Base-by-base conservation (phyloP, 768 basidiomycete genomes). In the Podaxis sp. region DNA sequence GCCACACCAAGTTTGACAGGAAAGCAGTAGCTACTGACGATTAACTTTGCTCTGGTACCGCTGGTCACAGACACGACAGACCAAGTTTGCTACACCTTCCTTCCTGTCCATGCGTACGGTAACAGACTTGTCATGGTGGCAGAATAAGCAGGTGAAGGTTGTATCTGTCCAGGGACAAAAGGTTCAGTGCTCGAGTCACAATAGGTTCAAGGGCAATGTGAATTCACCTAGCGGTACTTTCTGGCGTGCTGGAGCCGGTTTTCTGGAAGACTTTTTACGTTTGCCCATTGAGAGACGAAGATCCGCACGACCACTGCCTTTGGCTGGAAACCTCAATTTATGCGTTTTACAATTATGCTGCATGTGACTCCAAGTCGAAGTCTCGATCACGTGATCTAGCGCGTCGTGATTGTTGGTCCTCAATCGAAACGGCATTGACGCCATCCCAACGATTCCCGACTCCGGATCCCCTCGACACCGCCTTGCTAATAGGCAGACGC, bases 101-200 rank as follows among this genome's bases (percentile, higher is more conserved):
- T 94, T 95, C 71, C 90, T 82, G 76, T 95, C 93, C 58, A 95
- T 77, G 69, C 91, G 82, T 38, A 95, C 91, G 13, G 88, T 90
- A 54, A 95, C 91, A 22, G 93, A 91, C 72, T 90, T 91, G 73
- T 95, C 91, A 73, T 95, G 93, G 76, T 95, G 88, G 72, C 93
- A 95, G 75, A 92, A 95, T 13, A 95, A 77, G 73, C 93, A 95
- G 28, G 91, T 91, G 73, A 95, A 95, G 38, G 86, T 82, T 10
- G 88, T 90, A 69, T 94, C 93, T 95, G 73, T 30, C 59, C 28
- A 56, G 37, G 51, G 41, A 54, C 49, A 44, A 59, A 15, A 26
- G 51, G 56, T 40, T 40, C 7, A 60, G 17, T 22, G 7, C 12
- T 26, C 4, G 15, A 7, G 22, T 50, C 24, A 20, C 20, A 26